These are phyloP conservation scores for Phytophthora citrophthora DNA, from an alignment of 352 stramenopile species.

Conservation along the genomic window DNA sequence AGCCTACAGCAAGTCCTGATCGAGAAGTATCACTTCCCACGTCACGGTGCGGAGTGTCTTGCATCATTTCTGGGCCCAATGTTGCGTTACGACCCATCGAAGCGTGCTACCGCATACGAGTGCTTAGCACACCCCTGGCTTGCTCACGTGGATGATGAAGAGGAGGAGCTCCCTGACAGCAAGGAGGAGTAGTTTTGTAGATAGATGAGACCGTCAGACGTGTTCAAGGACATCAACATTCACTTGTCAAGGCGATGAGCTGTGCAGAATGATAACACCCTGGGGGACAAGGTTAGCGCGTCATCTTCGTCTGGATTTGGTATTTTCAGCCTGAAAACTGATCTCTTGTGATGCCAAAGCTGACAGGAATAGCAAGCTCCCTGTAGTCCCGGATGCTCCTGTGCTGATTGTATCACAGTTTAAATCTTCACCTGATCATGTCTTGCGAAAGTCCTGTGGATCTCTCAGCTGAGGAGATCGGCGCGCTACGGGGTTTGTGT, in stretches of 20 bases:
- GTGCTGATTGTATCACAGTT: neutral
- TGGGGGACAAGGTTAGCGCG: constrained; percentile 11
- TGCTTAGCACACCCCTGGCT: constrained; percentile 97
- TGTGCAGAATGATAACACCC: constrained; percentile 21
- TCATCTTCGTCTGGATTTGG: constrained; percentile 8
- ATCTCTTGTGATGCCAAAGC: constrained; percentile 1
- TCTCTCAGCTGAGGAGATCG: constrained; percentile 76
- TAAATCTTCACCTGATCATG: constrained; percentile 28
- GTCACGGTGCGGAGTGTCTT: constrained; percentile 87
- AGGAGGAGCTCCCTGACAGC: constrained; percentile 5
- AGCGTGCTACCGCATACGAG: constrained; percentile 93
- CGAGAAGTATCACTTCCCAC: constrained; percentile 96
- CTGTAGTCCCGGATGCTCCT: neutral
- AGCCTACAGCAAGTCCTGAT: constrained; percentile 95
- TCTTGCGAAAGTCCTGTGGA: constrained; percentile 38
- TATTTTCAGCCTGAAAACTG: constrained; percentile 35
- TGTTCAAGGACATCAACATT: neutral
- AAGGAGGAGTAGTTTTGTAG: constrained; percentile 30
- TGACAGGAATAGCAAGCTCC: constrained; percentile 32
- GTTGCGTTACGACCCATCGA: constrained; percentile 86
- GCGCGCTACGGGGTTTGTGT: constrained; percentile 64
- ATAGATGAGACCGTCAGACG: constrained; percentile 15
- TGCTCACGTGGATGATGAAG: constrained; percentile 28
- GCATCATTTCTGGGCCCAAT: constrained; percentile 96
- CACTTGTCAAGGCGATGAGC: constrained; percentile 1